Evolutionary conservation across 2,329 filamentous ascomycete species (phyloP).

Genomic region (Scopulariopsis brevicaulis): DNA sequence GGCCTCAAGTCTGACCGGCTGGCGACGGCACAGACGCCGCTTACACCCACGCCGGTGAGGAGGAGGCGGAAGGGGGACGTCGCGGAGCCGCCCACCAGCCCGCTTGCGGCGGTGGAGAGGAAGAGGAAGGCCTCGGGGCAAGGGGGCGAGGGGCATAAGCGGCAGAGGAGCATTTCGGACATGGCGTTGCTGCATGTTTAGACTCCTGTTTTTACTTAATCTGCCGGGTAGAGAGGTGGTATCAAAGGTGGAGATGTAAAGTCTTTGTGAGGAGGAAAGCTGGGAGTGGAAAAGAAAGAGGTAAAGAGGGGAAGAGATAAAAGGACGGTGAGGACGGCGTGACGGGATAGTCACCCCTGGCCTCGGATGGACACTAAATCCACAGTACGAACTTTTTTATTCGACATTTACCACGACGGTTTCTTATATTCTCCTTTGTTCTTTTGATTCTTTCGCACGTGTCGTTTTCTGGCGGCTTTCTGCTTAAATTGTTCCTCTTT

Average conservation of each 20-base stretch:
- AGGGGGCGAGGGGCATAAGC: slow-evolving; percentile 16
- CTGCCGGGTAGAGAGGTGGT: neutral
- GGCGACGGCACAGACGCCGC: slow-evolving; percentile 51
- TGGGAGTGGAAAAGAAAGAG: too few relatives aligned
- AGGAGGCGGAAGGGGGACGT: slow-evolving; percentile 37
- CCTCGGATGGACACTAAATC: too few relatives aligned
- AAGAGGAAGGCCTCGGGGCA: slow-evolving; percentile 42
- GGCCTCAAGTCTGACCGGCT: slow-evolving; percentile 57
- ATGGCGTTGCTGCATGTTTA: slow-evolving; percentile 28
- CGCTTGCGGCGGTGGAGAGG: slow-evolving; percentile 32
- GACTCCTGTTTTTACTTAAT: neutral
- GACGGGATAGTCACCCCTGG: too few relatives aligned
- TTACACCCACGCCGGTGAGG: slow-evolving; percentile 58
- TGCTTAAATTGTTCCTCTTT: too few relatives aligned
- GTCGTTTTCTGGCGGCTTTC: too few relatives aligned
- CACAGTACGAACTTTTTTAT: too few relatives aligned
- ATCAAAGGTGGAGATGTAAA: neutral
- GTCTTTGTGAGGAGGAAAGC: neutral
- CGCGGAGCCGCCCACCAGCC: slow-evolving; percentile 26
- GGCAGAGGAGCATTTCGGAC: slow-evolving; percentile 48
- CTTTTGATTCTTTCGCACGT: too few relatives aligned
- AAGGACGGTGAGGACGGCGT: too few relatives aligned
- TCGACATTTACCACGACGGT: too few relatives aligned
- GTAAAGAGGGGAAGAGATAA: too few relatives aligned
- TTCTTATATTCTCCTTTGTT: too few relatives aligned